These are phyloP conservation scores for Mesostigma viride DNA, from an alignment of 139 green algal genomes.

Conservation along the genomic window DNA sequence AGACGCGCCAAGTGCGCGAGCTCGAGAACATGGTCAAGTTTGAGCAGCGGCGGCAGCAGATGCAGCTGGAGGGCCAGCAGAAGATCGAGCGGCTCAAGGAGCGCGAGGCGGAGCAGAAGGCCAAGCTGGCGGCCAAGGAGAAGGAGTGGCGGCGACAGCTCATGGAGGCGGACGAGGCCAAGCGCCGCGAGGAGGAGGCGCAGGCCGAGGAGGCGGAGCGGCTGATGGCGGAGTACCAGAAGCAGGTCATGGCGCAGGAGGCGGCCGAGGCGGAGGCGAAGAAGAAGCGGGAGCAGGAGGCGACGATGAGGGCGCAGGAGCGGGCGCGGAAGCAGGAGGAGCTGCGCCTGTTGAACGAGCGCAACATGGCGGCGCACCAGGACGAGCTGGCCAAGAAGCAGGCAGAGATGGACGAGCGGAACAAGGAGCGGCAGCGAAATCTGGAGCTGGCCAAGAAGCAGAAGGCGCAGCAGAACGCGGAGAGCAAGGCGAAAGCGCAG, in stretches of 20 bases:
- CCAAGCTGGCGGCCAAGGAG: neutral
- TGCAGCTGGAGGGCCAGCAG: neutral
- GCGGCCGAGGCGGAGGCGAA: neutral
- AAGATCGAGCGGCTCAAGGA: neutral
- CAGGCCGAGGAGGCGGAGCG: neutral
- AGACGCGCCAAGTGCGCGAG: slow-evolving; percentile 61
- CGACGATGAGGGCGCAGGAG: neutral
- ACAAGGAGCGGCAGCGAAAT: neutral
- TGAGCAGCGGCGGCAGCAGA: neutral
- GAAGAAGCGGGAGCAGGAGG: neutral
- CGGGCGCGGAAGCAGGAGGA: neutral
- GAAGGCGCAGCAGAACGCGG: neutral
- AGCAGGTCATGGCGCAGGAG: neutral
- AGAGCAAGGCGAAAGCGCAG: neutral
- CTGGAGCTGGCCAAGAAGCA: neutral
- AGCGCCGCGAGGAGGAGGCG: no score
- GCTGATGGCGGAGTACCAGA: neutral
- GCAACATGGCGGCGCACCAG: neutral
- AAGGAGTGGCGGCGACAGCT: neutral
- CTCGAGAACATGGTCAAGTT: slow-evolving; percentile 35
- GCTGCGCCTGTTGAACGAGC: neutral
- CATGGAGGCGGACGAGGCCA: no score
- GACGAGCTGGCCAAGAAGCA: neutral
- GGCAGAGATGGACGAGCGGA: neutral
- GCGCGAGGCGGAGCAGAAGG: neutral